Percentiles rank a stretch among this genome's conserved stretches.
These are phyloP conservation scores for Candida methanosorbosa DNA, from an alignment of 805 yeast genomes.

Conservation along the genomic window DNA sequence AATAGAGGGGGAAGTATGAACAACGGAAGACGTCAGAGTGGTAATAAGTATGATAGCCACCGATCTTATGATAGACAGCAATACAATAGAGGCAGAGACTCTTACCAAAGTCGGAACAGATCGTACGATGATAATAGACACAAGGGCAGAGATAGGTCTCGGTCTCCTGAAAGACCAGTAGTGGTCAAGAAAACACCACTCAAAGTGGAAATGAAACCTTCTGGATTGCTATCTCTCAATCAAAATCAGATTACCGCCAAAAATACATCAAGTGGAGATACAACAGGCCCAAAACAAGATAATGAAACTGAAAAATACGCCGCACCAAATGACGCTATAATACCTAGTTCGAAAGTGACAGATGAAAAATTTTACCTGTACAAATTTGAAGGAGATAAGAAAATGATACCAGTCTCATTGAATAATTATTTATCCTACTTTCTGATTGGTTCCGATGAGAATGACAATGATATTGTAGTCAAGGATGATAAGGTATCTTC, in stretches of 20 bases:
- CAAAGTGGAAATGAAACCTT: neutral
- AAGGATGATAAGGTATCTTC: neutral
- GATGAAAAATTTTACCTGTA: conserved; percentile 12
- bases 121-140: too few relatives aligned
- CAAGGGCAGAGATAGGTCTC: too few relatives aligned
- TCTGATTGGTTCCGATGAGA: conserved; percentile 16
- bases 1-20: too few relatives aligned
- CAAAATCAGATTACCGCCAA: neutral
- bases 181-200: neutral
- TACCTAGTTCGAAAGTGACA: too few relatives aligned
- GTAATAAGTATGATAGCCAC: too few relatives aligned
- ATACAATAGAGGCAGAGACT: neutral
- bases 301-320: too few relatives aligned
- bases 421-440: conserved; percentile 16
- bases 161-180: neutral
- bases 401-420: conserved; percentile 10
- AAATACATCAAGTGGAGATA: neutral
- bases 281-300: neutral
- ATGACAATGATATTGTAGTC: conserved; percentile 11
- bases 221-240: neutral
- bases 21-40: too few relatives aligned
- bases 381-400: conserved; percentile 6
- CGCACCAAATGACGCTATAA: too few relatives aligned
- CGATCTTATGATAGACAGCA: neutral
- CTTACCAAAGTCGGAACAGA: too few relatives aligned